Evolutionary conservation across 192 early-diverging fungal species (phyloP).

Genomic region (Phlyctochytrium bullatum): DNA sequence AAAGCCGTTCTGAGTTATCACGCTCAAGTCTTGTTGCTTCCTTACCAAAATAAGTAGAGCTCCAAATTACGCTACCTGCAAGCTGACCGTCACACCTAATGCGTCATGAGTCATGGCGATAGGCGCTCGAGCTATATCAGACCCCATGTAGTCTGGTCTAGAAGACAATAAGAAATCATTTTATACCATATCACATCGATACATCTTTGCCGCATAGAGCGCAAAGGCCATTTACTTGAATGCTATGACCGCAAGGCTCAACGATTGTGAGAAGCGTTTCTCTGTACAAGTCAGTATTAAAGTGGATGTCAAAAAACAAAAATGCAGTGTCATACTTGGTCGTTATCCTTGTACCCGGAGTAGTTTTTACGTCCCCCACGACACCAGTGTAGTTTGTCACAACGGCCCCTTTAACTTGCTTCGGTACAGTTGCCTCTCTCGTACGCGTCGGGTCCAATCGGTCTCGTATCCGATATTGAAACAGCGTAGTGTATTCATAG

Average conservation of each 20-base stretch:
- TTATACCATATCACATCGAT: slow-evolving; percentile 36
- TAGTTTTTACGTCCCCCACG: no score
- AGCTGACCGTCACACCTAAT: slow-evolving; percentile 43
- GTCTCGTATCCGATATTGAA: background rate
- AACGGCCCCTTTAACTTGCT: background rate
- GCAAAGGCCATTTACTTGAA: slow-evolving; percentile 77
- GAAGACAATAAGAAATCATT: slow-evolving; percentile 16
- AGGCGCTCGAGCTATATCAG: slow-evolving; percentile 58
- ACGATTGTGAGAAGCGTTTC: background rate
- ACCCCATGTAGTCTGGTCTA: slow-evolving; percentile 34
- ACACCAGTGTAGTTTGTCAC: background rate
- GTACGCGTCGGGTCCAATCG: background rate
- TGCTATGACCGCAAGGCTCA: slow-evolving; percentile 66
- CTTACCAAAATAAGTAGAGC: slow-evolving; percentile 25
- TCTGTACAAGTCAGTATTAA: background rate
- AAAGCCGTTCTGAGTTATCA: slow-evolving; percentile 63
- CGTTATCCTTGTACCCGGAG: no score
- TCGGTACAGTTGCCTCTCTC: background rate
- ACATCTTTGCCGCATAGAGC: slow-evolving; percentile 77
- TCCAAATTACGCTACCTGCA: slow-evolving; percentile 5
- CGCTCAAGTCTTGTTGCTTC: slow-evolving; percentile 72
- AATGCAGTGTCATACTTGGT: no score
- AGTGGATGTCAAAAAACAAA: no score
- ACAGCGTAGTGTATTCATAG: background rate
- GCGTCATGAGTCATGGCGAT: slow-evolving; percentile 79